phyloP scores from a whole-genome alignment of 2,329 filamentous ascomycete genomes.

The Colletotrichum ledebouriae region DNA sequence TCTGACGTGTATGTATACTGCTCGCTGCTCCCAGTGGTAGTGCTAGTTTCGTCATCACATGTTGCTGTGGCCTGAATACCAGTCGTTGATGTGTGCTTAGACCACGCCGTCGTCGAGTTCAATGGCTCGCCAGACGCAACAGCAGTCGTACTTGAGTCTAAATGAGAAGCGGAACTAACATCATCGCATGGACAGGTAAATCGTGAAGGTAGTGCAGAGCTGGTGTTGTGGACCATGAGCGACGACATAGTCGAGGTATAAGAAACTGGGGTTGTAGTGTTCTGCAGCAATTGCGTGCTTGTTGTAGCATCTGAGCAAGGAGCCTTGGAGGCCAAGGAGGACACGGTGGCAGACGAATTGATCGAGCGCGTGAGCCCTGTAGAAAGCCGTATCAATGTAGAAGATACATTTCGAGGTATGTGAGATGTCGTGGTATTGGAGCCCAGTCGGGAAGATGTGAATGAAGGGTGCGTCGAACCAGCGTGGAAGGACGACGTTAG shows the following conservation, averaged over 20 bases:
- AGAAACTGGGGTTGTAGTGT: not conserved
- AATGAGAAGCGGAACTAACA: not conserved
- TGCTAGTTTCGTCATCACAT: not conserved
- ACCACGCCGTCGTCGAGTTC: constrained; percentile 11
- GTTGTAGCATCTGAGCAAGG: constrained; percentile 8
- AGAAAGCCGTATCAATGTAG: not conserved
- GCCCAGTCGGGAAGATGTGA: not conserved
- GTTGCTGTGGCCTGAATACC: not conserved
- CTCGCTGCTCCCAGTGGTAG: not conserved
- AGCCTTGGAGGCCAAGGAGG: constrained; percentile 1
- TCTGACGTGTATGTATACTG: not conserved
- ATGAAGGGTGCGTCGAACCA: not conserved
- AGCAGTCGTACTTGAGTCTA: not conserved
- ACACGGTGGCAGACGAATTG: not conserved
- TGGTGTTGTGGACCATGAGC: not conserved
- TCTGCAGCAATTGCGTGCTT: constrained; percentile 2
- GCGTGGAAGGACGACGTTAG: constrained; percentile 20
- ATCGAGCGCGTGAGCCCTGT: constrained; percentile 2
- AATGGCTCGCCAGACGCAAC: not conserved
- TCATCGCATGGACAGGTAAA: constrained; percentile 31
- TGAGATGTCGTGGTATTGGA: constrained; percentile 17
- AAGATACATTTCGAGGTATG: constrained; percentile 12
- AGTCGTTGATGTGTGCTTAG: not conserved
- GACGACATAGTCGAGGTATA: not conserved
- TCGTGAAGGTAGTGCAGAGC: constrained; percentile 9